Conservation (phyloP, 176 grass and related monocot species). For the Triticum urartu region DNA sequence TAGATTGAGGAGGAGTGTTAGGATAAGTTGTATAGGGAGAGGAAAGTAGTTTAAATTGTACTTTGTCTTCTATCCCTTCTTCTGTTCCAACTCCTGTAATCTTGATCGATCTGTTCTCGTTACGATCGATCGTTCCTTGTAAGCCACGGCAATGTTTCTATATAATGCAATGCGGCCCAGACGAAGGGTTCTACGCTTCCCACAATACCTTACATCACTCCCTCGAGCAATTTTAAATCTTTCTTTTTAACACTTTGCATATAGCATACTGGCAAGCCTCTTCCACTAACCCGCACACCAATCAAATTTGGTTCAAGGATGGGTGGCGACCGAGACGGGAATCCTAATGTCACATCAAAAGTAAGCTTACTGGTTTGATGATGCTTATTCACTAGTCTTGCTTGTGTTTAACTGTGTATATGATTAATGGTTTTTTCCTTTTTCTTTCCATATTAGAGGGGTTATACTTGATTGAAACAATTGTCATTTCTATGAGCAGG, state of each 20-base stretch:
- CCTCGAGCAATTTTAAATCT: background rate
- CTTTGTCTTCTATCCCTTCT: too few species aligned
- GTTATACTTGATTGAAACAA: background rate
- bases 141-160: too few species aligned
- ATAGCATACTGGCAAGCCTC: slow-evolving; percentile 81
- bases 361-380: slow-evolving; percentile 38
- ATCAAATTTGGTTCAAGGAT: slow-evolving; percentile 99
- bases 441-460: background rate
- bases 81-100: too few species aligned
- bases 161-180: too few species aligned
- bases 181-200: too few species aligned
- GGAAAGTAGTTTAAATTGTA: too few species aligned
- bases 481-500: slow-evolving; percentile 43
- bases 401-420: background rate
- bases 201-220: background rate
- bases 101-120: too few species aligned
- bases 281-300: slow-evolving; percentile 87
- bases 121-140: too few species aligned
- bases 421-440: background rate
- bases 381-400: background rate
- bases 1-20: too few species aligned
- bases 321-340: slow-evolving; percentile 90
- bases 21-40: too few species aligned
- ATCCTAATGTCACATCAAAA: slow-evolving; percentile 96
- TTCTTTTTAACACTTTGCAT: slow-evolving; percentile 9